Evolutionary conservation across 1,284 basidiomycete species (phyloP), one percentile per base, ranked within the genome.

Genomic region (Athelia psychrophila): DNA sequence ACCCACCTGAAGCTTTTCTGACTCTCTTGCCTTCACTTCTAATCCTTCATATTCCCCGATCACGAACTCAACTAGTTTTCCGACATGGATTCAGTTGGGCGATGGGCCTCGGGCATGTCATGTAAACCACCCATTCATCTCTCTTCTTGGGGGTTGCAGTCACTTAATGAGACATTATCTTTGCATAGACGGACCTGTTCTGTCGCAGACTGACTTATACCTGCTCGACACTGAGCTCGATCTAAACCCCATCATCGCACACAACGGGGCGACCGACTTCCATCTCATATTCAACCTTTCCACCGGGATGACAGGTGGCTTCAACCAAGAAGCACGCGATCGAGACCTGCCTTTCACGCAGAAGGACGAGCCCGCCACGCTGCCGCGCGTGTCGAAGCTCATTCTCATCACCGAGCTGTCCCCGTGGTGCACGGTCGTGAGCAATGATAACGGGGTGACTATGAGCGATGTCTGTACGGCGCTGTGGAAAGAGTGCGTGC

Each of bases 381-480:
- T 91, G 23, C 90, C 89, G 1, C 82, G 89, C 44, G 84, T 91
- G n/a, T 71, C 74, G 22, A 81, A 88, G 58, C 69, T 92, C 54
- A 80, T 87, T 56, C 75, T 92, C 56, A 84, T 92, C 64, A 83
- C 83, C n/a, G 78, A 83, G 46, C 68, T 76, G 38, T 84, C 80
- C 46, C 89, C 89, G 2, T 92, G 89, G 89, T 90, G 88, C 64
- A 89, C 88, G 10, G 81, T 83, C 53, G 76, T 92, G 44, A 81
- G 75, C 63, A 91, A 88, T 60, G 81, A 85, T 10, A 65, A 70
- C 2, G 89, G 89, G 1, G 88, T 92, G 10, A 90, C 86, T 1
- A 74, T 88, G 54, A 76, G 76, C 23, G 87, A 92, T 62, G 76
- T 92, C 24, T 87, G 83, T 60, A 74, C 74, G 2, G 69, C 75